Evolutionary conservation across 202 grass and related monocot genomes (phyloP).

Genomic region (Panicum hallii): DNA sequence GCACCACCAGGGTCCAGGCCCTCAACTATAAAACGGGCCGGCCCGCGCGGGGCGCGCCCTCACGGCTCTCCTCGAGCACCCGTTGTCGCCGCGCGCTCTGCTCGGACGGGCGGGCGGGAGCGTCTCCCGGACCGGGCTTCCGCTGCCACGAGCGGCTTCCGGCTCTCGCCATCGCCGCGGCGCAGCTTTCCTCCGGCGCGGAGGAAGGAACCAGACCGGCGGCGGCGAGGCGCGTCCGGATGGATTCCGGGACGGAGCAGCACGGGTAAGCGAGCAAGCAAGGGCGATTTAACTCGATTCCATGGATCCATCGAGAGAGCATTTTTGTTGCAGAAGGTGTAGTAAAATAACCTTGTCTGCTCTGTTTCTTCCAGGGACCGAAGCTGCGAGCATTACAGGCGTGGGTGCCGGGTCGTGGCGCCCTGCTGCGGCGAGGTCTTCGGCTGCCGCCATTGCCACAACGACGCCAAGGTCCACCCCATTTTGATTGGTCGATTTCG

Average conservation of each 20-base stretch:
- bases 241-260: conserved; percentile 44
- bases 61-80: neutral
- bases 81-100: neutral
- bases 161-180: neutral
- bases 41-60: neutral
- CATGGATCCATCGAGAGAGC: neutral
- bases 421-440: conserved; percentile 89
- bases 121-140: neutral
- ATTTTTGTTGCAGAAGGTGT: neutral
- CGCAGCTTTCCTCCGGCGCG: neutral
- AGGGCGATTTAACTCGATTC: neutral
- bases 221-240: neutral
- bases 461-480: conserved; percentile 64
- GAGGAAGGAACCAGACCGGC: neutral
- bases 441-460: conserved; percentile 90
- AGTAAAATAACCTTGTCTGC: neutral
- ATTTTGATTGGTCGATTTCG: neutral
- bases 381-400: conserved; percentile 79
- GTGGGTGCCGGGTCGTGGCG: conserved; percentile 73
- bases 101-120: neutral
- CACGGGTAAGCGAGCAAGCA: conserved; percentile 55
- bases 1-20: no score
- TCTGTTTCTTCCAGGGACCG: conserved; percentile 16
- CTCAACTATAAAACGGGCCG: neutral
- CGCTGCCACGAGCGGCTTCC: neutral